phyloP scores from a whole-genome alignment of 768 basidiomycete species.

The Boletellus ananas region DNA sequence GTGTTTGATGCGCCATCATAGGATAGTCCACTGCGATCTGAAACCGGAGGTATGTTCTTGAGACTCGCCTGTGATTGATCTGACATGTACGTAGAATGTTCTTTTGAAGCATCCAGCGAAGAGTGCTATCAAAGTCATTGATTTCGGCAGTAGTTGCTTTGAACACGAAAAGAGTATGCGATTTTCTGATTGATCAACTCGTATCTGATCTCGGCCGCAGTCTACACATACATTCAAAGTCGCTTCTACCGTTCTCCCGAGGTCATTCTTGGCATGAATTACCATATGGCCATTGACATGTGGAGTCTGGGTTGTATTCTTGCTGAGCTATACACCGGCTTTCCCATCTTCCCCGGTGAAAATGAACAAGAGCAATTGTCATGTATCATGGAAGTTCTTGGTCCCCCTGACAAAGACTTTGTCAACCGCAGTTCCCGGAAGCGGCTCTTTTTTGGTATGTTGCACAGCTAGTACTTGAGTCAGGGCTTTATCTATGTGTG shows the following conservation, averaged over 20 bases:
- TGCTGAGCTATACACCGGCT: constrained; percentile 95
- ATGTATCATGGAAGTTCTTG: constrained; percentile 99
- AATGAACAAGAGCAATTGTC: constrained; percentile 98
- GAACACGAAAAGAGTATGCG: constrained; percentile 95
- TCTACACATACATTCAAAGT: constrained; percentile 99
- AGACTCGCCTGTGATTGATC: not conserved
- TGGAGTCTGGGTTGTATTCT: constrained; percentile 99
- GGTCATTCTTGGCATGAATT: constrained; percentile 98
- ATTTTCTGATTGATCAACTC: not conserved
- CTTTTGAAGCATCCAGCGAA: constrained; percentile 91
- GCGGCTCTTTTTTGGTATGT: constrained; percentile 92
- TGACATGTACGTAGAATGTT: constrained; percentile 65
- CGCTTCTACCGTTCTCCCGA: constrained; percentile 99
- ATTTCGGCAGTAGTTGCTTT: constrained; percentile 97
- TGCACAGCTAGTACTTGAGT: not conserved
- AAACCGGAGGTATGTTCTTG: constrained; percentile 82
- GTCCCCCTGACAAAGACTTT: constrained; percentile 92
- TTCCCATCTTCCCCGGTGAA: constrained; percentile 98
- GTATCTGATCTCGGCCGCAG: constrained; percentile 39
- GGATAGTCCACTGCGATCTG: constrained; percentile 97
- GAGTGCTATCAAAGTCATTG: constrained; percentile 96
- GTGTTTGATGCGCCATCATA: constrained; percentile 91
- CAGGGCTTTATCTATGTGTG: not conserved
- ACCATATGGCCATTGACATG: constrained; percentile 99
- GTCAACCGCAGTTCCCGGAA: constrained; percentile 91